phyloP scores from a whole-genome alignment of 345 rosid species.

The Dipteronia sinensis region DNA sequence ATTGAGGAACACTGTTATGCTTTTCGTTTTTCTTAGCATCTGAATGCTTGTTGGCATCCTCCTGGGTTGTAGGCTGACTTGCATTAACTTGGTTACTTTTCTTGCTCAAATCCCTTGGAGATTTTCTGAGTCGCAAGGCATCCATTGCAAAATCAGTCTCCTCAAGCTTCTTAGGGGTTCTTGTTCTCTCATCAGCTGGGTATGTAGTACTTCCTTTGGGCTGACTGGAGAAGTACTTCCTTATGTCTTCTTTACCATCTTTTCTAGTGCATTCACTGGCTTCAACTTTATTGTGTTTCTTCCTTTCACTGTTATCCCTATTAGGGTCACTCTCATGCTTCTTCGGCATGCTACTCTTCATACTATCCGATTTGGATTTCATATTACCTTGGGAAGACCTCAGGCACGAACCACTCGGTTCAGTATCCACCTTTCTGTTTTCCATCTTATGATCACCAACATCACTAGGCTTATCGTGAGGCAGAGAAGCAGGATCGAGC shows the following conservation, averaged over 20 bases:
- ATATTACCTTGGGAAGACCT: constrained; percentile 25
- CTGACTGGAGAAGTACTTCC: background rate
- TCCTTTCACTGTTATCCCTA: constrained; percentile 4
- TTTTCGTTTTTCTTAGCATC: constrained; percentile 29
- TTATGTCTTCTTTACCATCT: constrained; percentile 12
- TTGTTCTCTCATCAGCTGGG: constrained; percentile 30
- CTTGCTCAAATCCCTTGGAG: constrained; percentile 41
- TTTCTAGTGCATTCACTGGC: constrained; percentile 7
- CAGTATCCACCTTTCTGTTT: constrained; percentile 23
- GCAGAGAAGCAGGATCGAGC: constrained; percentile 76
- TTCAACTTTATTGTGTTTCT: constrained; percentile 17
- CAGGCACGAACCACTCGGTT: constrained; percentile 18
- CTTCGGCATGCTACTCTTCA: constrained; percentile 28
- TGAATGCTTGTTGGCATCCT: constrained; percentile 19
- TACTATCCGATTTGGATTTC: constrained; percentile 16
- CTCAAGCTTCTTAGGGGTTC: constrained; percentile 19
- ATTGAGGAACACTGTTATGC: constrained; percentile 29
- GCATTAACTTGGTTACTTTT: constrained; percentile 17
- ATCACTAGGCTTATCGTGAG: constrained; percentile 28
- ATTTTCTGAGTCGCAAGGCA: constrained; percentile 41
- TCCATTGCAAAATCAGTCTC: constrained; percentile 20
- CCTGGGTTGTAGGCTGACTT: constrained; percentile 4
- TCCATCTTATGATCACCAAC: constrained; percentile 20
- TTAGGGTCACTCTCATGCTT: constrained; percentile 25
- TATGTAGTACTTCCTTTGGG: background rate